Evolutionary conservation across 139 green algal species (phyloP).

Genomic region (Picochlorum sp.): DNA sequence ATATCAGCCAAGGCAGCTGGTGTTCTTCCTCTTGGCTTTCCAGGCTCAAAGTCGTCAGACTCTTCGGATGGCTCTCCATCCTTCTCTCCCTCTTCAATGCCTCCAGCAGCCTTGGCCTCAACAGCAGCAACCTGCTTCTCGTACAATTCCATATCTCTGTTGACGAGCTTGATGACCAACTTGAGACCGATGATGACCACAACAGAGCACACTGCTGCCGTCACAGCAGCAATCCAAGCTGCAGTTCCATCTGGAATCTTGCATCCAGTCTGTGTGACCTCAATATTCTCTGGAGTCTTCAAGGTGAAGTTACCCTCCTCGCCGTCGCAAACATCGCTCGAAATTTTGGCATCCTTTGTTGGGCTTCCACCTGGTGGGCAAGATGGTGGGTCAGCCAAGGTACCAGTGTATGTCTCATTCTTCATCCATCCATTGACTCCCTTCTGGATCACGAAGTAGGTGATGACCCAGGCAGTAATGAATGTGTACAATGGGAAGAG

Average conservation of each 20-base stretch:
- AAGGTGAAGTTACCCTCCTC: background rate
- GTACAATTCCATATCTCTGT: constrained; percentile 7
- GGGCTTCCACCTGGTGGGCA: background rate
- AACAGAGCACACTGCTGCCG: background rate
- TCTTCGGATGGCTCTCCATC: background rate
- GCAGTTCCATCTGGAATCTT: constrained; percentile 3
- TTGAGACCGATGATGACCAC: constrained; percentile 1
- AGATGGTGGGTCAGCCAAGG: constrained; percentile 1
- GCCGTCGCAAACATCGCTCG: background rate
- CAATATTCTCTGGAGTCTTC: constrained; percentile 1
- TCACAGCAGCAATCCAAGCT: constrained; percentile 16
- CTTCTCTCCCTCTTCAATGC: background rate
- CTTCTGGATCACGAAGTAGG: constrained; percentile 59
- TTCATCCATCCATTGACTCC: constrained; percentile 25
- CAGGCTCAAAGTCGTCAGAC: background rate
- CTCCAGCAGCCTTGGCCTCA: background rate
- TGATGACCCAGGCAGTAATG: constrained; percentile 41
- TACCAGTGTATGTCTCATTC: constrained; percentile 10
- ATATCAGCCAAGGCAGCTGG: constrained; percentile 10
- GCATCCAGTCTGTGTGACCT: constrained; percentile 3
- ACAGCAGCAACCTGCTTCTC: background rate
- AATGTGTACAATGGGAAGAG: constrained; percentile 22
- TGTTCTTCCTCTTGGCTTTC: constrained; percentile 7
- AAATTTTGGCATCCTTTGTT: background rate
- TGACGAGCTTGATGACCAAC: constrained; percentile 6